Base-by-base conservation (phyloP, 1,284 basidiomycete genomes). In the Malassezia equina region DNA sequence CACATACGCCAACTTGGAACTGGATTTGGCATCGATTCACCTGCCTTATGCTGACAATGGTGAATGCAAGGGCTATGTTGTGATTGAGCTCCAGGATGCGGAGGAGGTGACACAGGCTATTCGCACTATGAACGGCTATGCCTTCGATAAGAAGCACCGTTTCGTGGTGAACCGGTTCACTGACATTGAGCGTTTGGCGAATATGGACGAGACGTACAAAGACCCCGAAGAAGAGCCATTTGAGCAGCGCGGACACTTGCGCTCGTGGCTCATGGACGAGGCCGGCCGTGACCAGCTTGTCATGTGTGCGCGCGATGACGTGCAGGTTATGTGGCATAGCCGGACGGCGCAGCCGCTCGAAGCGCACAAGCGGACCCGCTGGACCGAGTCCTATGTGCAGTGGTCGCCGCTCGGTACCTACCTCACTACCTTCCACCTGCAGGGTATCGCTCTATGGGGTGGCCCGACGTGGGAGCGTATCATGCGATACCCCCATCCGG, bases 341-440 rank as follows among this genome's bases (percentile, higher is more conserved):
- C 88, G 89, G 68, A 85, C 86, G 55, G 89, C 88, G 12, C 84
- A 86, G 62, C 84, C 86, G 67, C 90, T 95, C 75, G 75, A 86
- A 36, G 86, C 87, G 17, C 81, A 85, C 69, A 69, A 51, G 53
- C 47, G 58, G 24, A 70, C 88, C 83, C 84, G 86, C 75, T 98
- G 94, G 90, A 95, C 90, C 69, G 90, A 98, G 71, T 85, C 94
- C 41, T 99, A 96, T 78, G 86, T 91, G 39, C 86, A 88, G 47
- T 99, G 94, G 94, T 96, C 94, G 32, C 91, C 93, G 29, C 81
- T 86, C 57, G 94, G 94, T 51, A 96, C 93, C 21, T 90, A 86
- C 75, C 81, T 98, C 59, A 85, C 90, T 44, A 94, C 94, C 8
- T 82, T 96, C 54, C 94, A 96, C 76, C 83, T 88, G 42, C 91